Conservation (phyloP, 305 asterid species). For the Solanum hybrid region DNA sequence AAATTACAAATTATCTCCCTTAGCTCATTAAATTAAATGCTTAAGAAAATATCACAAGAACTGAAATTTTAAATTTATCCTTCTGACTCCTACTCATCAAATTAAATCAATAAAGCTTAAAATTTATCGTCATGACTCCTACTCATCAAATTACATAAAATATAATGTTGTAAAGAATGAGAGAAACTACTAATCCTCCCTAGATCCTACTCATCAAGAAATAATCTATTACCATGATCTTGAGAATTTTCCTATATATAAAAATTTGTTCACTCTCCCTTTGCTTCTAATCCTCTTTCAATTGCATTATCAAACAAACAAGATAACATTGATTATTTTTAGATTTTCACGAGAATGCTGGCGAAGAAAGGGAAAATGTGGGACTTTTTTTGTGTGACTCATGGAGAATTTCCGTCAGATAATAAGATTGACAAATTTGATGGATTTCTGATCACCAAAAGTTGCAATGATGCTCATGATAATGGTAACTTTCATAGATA, state of each 20-base stretch:
- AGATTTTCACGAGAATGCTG: not conserved
- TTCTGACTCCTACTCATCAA: not conserved
- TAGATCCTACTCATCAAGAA: not conserved
- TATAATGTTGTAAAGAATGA: too few species aligned
- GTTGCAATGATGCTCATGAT: not conserved
- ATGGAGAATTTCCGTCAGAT: too few species aligned
- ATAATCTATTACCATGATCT: not conserved
- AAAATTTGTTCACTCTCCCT: not conserved
- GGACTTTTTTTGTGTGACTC: not conserved
- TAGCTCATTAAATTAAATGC: too few species aligned
- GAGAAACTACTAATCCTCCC: not conserved
- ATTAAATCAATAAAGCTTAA: too few species aligned
- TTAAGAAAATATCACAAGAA: not conserved
- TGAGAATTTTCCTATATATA: not conserved
- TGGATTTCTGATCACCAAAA: not conserved
- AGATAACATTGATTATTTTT: not conserved
- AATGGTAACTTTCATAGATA: too few species aligned
- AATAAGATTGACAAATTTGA: not conserved
- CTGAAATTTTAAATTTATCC: not conserved
- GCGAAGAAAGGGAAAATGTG: not conserved
- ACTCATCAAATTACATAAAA: not conserved
- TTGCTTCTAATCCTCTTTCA: not conserved
- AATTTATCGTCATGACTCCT: not conserved
- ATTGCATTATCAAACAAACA: not conserved
- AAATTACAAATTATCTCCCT: not conserved